Conservation (phyloP, 2,329 filamentous ascomycete genomes). For the Phialophora macrospora region DNA sequence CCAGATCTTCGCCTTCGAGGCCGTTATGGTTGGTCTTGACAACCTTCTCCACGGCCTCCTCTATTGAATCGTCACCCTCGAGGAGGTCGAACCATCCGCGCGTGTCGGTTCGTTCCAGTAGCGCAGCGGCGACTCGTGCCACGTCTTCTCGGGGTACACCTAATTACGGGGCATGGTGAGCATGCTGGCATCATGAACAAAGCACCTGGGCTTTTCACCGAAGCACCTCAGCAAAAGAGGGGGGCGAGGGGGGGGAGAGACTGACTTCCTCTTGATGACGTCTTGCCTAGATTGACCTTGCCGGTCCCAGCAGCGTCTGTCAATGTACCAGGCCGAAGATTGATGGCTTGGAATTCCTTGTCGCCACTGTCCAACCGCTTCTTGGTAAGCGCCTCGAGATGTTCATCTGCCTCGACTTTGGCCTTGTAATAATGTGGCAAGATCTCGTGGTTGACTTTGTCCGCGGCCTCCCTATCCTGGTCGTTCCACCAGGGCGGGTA, state of each 20-base stretch:
- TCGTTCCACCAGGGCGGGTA: conserved; percentile 59
- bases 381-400: conserved; percentile 54
- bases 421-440: conserved; percentile 59
- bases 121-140: conserved; percentile 55
- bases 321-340: conserved; percentile 57
- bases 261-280: conserved; percentile 46
- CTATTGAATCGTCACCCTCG: conserved; percentile 55
- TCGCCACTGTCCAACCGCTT: conserved; percentile 41
- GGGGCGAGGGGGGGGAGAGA: background rate
- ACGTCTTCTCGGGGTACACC: conserved; percentile 57
- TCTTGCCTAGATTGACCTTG: conserved; percentile 56
- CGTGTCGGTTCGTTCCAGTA: conserved; percentile 55
- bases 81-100: conserved; percentile 61
- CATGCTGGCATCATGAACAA: background rate
- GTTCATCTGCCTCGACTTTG: conserved; percentile 62
- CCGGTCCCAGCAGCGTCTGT: conserved; percentile 55
- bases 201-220: background rate
- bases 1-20: conserved; percentile 56
- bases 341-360: conserved; percentile 55
- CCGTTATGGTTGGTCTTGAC: conserved; percentile 53
- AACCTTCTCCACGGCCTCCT: conserved; percentile 54
- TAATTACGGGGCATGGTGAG: background rate
- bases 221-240: background rate
- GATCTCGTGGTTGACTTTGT: conserved; percentile 55
- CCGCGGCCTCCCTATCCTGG: conserved; percentile 52